Base-by-base conservation (phyloP, 495 filamentous ascomycete species). In the Neurospora sp. region DNA sequence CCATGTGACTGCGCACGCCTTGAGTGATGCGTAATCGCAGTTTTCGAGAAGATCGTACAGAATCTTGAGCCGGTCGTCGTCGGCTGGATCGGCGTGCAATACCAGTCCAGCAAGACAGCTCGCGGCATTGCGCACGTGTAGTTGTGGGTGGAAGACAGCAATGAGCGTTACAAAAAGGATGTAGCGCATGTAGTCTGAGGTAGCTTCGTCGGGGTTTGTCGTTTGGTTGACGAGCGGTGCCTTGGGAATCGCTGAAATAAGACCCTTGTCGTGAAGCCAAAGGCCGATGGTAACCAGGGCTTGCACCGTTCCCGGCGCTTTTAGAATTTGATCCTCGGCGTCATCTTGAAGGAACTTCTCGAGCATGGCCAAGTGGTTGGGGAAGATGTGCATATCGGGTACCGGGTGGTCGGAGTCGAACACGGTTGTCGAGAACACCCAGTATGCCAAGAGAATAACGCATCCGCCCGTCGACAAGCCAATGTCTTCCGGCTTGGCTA, bases 1-100 rank as follows among this genome's bases (percentile, higher is more conserved):
- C 93, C 96, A 98, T 35, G 88, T 87, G 12, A 98, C 88, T 1
- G 95, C 94, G 72, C 89, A 90, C 16, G 91, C 94, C 76, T 93
- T 94, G 62, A 96, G 86, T 3, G 91, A 87, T 35, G 92, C 87
- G 78, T 90, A 93, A 7, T 91, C 90, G 76, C 91, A 92, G 75
- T 97, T 89, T 80, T 96, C 91, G 38, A 98, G 85, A 4, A 95
- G 91, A 69, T 93, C 90, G 60, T 89, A 87, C 12, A 98, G 91
- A 73, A 97, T 92, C 5, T 90, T 88, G 49, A 96, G 87, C 2
- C 94, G 88, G 39, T 89, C 86, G 1, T 88, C 80, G 60, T 91
- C 87, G 2, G 90, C 88, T 1, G 94, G 93, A 77, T 98, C 90
- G 27, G 88, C 87, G 80, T 94, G 93, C 1, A 98, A 85, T 42